phyloP scores from a whole-genome alignment of 768 basidiomycete species.

The Pleurotus platypus region DNA sequence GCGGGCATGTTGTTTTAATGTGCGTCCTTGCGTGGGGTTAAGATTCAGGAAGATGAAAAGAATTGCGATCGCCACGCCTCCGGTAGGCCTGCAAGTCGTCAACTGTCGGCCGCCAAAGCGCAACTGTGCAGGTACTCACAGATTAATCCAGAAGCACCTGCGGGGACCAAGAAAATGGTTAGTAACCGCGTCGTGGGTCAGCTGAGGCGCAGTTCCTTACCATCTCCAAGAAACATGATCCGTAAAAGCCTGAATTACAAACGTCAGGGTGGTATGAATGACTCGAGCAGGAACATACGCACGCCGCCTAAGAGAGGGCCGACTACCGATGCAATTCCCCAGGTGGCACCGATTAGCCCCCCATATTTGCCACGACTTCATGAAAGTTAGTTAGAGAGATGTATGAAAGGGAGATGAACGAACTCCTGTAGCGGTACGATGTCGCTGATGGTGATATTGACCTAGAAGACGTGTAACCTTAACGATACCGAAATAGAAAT shows the following conservation, averaged over 20 bases:
- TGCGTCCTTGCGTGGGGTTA: constrained; percentile 65
- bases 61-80: constrained; percentile 56
- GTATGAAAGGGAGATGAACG: constrained; percentile 16
- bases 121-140: constrained; percentile 35
- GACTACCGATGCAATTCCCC: constrained; percentile 69
- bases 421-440: constrained; percentile 80
- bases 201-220: constrained; percentile 28
- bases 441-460: constrained; percentile 77
- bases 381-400: background rate
- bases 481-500: background rate
- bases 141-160: constrained; percentile 76
- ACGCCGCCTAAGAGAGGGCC: constrained; percentile 85
- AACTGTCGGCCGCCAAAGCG: no score
- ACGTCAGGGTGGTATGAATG: constrained; percentile 6
- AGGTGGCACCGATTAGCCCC: constrained; percentile 74
- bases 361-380: constrained; percentile 75
- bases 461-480: constrained; percentile 21
- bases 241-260: constrained; percentile 49
- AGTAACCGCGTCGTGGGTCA: background rate
- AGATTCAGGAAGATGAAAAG: constrained; percentile 76
- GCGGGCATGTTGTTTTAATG: constrained; percentile 51
- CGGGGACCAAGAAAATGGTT: constrained; percentile 6
- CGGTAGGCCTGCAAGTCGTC: constrained; percentile 54
- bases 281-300: constrained; percentile 1
- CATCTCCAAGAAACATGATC: constrained; percentile 81